Evolutionary conservation across 164 flowering plant genomes (phyloP).

Genomic region (Vitis riparia): DNA sequence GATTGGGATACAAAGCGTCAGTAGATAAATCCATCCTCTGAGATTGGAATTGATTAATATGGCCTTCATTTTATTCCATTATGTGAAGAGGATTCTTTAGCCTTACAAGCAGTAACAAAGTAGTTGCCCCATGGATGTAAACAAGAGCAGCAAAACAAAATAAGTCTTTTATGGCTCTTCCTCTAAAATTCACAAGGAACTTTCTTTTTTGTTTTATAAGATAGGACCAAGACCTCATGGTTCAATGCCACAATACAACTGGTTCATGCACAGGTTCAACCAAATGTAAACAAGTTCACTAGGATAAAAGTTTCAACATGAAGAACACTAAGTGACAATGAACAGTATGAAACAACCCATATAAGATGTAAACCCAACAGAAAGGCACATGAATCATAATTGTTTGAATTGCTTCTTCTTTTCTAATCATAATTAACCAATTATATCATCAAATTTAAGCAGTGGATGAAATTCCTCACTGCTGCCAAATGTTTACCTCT

Average conservation of each 20-base stretch:
- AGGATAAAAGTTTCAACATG: background rate
- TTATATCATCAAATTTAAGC: background rate
- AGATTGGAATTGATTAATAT: too few relatives aligned
- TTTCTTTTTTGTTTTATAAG: background rate
- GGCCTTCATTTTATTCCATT: too few relatives aligned
- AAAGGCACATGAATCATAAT: conserved; percentile 2
- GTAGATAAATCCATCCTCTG: too few relatives aligned
- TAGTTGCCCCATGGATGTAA: background rate
- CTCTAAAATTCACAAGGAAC: background rate
- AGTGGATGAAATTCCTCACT: background rate
- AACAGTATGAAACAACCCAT: background rate
- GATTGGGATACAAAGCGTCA: background rate
- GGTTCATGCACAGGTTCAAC: background rate
- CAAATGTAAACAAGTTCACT: background rate
- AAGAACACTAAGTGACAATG: background rate
- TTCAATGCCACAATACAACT: background rate
- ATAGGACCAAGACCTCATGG: background rate
- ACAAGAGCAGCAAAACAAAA: background rate
- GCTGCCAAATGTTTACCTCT: conserved; percentile 53
- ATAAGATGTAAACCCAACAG: background rate
- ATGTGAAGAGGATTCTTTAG: too few relatives aligned
- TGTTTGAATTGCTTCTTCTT: background rate
- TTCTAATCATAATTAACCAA: background rate
- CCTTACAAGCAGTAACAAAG: too few relatives aligned
- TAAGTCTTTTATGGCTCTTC: background rate